A percentile compares a stretch with the other conserved stretches of the same genome.
Conservation (phyloP, 2,329 filamentous ascomycete genomes). For the Neurospora crassa region DNA sequence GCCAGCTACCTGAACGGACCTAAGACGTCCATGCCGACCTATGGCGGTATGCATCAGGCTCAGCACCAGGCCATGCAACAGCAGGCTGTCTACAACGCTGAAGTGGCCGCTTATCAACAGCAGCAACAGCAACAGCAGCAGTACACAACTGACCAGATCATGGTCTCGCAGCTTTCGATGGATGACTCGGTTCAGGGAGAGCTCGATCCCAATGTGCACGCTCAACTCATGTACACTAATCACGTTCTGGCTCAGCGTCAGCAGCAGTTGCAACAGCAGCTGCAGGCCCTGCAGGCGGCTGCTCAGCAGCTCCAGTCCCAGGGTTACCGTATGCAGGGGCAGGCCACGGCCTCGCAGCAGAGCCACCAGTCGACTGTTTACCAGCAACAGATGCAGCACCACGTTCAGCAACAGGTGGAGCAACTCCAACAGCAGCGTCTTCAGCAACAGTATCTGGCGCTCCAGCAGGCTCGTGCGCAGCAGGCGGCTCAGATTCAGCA, state of each 20-base stretch:
- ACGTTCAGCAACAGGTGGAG: background rate
- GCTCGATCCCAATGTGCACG: constrained; percentile 79
- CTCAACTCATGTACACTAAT: constrained; percentile 84
- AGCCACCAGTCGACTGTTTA: constrained; percentile 48
- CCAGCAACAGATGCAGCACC: constrained; percentile 29
- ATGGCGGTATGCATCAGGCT: constrained; percentile 21
- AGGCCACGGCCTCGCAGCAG: constrained; percentile 39
- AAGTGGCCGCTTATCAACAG: constrained; percentile 3
- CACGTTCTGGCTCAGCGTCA: constrained; percentile 90
- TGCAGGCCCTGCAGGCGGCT: constrained; percentile 72
- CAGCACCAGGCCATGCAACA: constrained; percentile 22
- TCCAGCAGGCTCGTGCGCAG: constrained; percentile 56
- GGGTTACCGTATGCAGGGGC: constrained; percentile 58
- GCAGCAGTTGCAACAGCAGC: constrained; percentile 87
- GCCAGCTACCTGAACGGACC: constrained; percentile 38
- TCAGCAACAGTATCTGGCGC: constrained; percentile 17
- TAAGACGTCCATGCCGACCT: constrained; percentile 48
- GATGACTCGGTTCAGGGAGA: constrained; percentile 58
- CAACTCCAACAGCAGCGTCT: constrained; percentile 25
- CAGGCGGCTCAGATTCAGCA: constrained; percentile 53
- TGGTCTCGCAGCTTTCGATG: constrained; percentile 71
- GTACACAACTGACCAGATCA: constrained; percentile 81
- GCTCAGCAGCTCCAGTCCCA: constrained; percentile 80
- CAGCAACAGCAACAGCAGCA: constrained; percentile 22
- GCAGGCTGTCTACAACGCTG: constrained; percentile 5